Evolutionary conservation across 2,329 filamentous ascomycete genomes (phyloP), one percentile per base, ranked within the genome.

Genomic region (Dryadomyces quercivorus): DNA sequence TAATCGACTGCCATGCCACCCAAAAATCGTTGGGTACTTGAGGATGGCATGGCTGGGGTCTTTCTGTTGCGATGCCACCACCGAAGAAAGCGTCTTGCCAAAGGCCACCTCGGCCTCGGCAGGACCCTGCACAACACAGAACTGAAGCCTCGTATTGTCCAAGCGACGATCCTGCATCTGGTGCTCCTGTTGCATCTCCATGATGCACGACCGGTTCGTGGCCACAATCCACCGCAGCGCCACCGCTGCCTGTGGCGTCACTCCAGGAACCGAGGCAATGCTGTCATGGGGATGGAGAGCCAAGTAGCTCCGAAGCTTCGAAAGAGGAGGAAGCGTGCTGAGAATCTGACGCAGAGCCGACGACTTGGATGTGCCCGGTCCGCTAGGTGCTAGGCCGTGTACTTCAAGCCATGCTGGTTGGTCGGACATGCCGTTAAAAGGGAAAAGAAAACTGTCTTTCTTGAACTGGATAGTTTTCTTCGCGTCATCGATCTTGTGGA

Each of bases 221-320:
- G 90, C 87, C 56, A 96, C 80, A 57, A 95, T 87, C 91, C 91
- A 96, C 52, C 87, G 78, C 20, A 96, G 70, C 0, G 95, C 67
- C 20, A 81, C 78, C 3, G 88, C 68, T 0, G 84, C 79, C 7
- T 86, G 77, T 2, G 80, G 77, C 0, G 84, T 78, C 10, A 95
- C 51, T 74, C 18, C 75, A 69, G 21, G 78, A 72, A 59, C 70
- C 44, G 66, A 70, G 3, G 67, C 64, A 22, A 86, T 65, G 2
- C 60, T 61, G 2, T 62, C 64, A 3, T 70, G 67, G 2, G 69
- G 69, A 3, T 67, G 67, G 31, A 49, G 61, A n/a, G 67, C 59
- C 8, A 84, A 63, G 59, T 74, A 76, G 0, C 64, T 49, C 60
- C 69, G 71, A 74, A 90, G 82, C 0, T 79, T 70, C 13, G 70